phyloP scores from a whole-genome alignment of 495 filamentous ascomycete genomes.

The Penicillium parvum region DNA sequence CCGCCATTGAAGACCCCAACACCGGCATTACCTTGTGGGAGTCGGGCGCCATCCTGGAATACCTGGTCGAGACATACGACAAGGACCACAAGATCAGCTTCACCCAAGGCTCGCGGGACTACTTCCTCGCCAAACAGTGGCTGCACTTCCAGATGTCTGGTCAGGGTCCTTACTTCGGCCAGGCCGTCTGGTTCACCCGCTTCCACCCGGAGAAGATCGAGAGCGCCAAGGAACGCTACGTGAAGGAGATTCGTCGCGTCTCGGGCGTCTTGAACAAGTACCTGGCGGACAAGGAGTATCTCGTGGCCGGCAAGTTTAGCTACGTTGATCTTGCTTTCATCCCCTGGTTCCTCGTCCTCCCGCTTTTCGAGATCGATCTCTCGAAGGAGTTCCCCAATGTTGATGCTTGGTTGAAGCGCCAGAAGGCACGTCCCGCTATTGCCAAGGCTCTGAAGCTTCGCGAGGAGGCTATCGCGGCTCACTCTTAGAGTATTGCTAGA shows the following conservation, averaged over 20 bases:
- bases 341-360: conserved; percentile 41
- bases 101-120: conserved; percentile 41
- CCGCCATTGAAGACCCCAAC: conserved; percentile 64
- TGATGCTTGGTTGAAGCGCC: conserved; percentile 39
- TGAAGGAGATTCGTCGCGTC: conserved; percentile 57
- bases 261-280: conserved; percentile 52
- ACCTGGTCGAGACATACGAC: conserved; percentile 70
- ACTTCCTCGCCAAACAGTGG: conserved; percentile 57
- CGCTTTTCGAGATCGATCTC: conserved; percentile 22
- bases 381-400: conserved; percentile 39
- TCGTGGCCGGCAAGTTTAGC: conserved; percentile 56
- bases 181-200: conserved; percentile 50
- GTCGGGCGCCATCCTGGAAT: conserved; percentile 68
- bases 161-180: conserved; percentile 68
- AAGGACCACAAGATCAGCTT: conserved; percentile 56
- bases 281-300: conserved; percentile 48
- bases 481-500: no score
- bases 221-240: conserved; percentile 55
- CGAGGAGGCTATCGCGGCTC: conserved; percentile 13
- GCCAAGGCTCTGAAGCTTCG: conserved; percentile 37
- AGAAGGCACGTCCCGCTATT: conserved; percentile 37
- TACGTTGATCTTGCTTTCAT: conserved; percentile 59
- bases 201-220: conserved; percentile 55
- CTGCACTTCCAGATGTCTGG: conserved; percentile 63
- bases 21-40: conserved; percentile 64